Evolutionary conservation across 108 stramenopile genomes (phyloP).

Genomic region (Seminavis robusta): DNA sequence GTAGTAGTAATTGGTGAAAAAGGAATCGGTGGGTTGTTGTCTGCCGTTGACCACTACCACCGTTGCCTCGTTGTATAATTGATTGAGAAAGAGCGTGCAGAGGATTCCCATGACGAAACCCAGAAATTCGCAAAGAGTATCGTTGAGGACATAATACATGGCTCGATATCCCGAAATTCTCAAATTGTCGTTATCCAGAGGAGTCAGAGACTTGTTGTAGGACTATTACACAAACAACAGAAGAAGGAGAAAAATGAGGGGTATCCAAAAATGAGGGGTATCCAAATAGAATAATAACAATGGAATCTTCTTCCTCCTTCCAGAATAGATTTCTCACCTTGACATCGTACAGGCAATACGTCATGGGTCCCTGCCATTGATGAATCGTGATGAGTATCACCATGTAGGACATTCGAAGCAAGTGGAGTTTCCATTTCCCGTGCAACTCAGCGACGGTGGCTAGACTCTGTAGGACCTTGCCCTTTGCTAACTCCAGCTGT

Average conservation of each 20-base stretch:
- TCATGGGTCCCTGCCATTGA: slow-evolving; percentile 37
- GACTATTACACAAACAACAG: not conserved
- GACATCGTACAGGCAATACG: slow-evolving; percentile 44
- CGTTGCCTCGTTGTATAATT: too few species aligned
- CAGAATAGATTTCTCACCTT: slow-evolving; percentile 19
- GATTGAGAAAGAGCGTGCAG: too few species aligned
- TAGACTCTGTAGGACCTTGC: too few species aligned
- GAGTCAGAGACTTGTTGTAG: not conserved
- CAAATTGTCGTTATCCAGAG: not conserved
- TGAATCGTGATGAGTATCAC: slow-evolving; percentile 41
- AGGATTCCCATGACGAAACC: too few species aligned
- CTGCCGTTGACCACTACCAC: not conserved
- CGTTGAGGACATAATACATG: too few species aligned
- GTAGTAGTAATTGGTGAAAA: slow-evolving; percentile 2
- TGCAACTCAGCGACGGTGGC: too few species aligned
- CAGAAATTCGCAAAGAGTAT: too few species aligned
- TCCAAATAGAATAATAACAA: not conserved
- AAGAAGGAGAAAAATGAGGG: not conserved
- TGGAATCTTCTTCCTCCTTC: not conserved
- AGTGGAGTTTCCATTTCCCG: slow-evolving; percentile 42
- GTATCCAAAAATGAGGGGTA: not conserved
- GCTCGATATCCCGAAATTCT: too few species aligned
- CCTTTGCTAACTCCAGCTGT: too few species aligned
- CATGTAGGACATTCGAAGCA: slow-evolving; percentile 41
- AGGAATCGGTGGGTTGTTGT: not conserved